Conservation (phyloP, 1,139 yeast species). For the Martiniozyma asiatica region DNA sequence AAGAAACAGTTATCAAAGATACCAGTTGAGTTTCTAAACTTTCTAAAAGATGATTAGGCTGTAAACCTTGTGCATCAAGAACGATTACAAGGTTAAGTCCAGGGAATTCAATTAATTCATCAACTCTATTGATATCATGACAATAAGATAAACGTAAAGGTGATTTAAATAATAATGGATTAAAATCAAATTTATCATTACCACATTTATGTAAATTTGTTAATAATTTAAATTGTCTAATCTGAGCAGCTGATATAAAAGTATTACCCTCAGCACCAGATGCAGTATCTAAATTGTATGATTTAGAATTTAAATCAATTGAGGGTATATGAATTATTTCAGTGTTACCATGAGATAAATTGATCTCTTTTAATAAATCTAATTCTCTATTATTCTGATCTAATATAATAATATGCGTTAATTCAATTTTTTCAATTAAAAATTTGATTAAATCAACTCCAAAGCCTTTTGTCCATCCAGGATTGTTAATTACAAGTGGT, state of each 20-base stretch:
- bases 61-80: conserved; percentile 25
- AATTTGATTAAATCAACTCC: conserved; percentile 56
- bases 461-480: conserved; percentile 91
- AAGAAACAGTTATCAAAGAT: conserved; percentile 30
- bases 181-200: conserved; percentile 31
- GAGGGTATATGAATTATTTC: no score
- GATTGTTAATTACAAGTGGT: conserved; percentile 56
- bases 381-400: conserved; percentile 5
- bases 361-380: conserved; percentile 5
- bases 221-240: conserved; percentile 38
- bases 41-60: conserved; percentile 28
- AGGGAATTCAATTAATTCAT: conserved; percentile 18
- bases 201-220: conserved; percentile 39
- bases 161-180: conserved; percentile 33
- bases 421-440: conserved; percentile 35
- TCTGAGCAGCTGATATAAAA: conserved; percentile 32
- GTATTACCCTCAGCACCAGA: background rate
- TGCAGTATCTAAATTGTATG: background rate
- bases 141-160: conserved; percentile 41
- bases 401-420: conserved; percentile 43
- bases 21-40: conserved; percentile 46
- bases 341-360: conserved; percentile 7
- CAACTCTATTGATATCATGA: conserved; percentile 13
- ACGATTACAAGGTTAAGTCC: conserved; percentile 31
- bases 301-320: conserved; percentile 14